Base-by-base conservation (phyloP, 352 stramenopile genomes). In the Phytophthora cryptogea region DNA sequence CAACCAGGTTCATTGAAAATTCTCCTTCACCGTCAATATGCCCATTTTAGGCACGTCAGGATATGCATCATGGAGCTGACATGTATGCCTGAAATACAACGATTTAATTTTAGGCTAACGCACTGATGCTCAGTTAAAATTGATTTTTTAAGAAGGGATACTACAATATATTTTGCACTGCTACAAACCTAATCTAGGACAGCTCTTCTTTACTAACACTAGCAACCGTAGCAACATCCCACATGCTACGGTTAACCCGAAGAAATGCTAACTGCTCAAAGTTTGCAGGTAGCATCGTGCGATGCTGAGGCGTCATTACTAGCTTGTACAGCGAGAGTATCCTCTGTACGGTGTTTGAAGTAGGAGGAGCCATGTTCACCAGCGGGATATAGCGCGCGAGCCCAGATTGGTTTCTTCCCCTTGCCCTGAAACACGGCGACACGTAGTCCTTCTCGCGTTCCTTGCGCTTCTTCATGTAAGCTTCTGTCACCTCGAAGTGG, bases 241-340 rank as follows among this genome's bases (percentile, higher is more conserved):
- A 23, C 45, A 41, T 33, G 16, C n/a, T n/a, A n/a, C n/a, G n/a
- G n/a, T n/a, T 2, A 13, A 3, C 17, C n/a, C 33, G 14, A 7
- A 45, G 47, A n/a, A 54, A 54, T 8, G 33, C 8, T 4, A 54
- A 14, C 33, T 54, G 32, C 47, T 54, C 47, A 13, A 54, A 54
- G 47, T 36, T 54, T 4, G 9, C 47, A 1, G 33, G 47, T 14
- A 37, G 33, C 17, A 54, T 54, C 5, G 33, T 1, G n/a, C 47
- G 47, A 7, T 33, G 33, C 20, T 54, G 20, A 7, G 47, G 47
- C 13, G 47, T 54, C 35, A 54, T 36, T 17, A 45, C 46, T 20
- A 54, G 47, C 33, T 35, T 54, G 35, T 33, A 54, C 33, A 30
- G 47, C 11, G 47, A 54, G 9, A 54, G 45, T 3, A 54, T n/a